These are phyloP conservation scores for Haematococcus sp. DNA, from an alignment of 139 green algal genomes.

Conservation along the genomic window DNA sequence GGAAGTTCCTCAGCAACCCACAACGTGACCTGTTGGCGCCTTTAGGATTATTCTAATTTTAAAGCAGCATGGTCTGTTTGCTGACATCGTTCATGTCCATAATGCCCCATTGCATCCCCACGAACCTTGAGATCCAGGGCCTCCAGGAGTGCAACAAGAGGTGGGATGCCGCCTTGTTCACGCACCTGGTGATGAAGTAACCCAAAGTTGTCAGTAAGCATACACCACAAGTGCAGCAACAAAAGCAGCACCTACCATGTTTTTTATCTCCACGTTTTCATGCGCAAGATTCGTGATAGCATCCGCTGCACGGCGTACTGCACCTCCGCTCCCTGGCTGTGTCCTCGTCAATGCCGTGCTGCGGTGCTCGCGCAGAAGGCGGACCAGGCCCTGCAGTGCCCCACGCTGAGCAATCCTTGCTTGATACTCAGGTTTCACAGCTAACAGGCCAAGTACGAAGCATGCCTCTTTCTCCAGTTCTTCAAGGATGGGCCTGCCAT, in stretches of 20 bases:
- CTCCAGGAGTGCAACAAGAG: slow-evolving; percentile 85
- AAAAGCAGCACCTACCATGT: slow-evolving; percentile 42
- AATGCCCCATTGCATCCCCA: too few species aligned
- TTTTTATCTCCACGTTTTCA: slow-evolving; percentile 94
- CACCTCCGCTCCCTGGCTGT: slow-evolving; percentile 29
- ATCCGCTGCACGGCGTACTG: slow-evolving; percentile 84
- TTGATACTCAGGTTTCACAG: slow-evolving; percentile 88
- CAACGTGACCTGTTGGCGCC: too few species aligned
- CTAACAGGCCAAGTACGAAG: slow-evolving; percentile 89
- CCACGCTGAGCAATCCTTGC: slow-evolving; percentile 69
- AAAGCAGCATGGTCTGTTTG: too few species aligned
- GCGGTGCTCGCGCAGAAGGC: slow-evolving; percentile 62
- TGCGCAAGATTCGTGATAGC: slow-evolving; percentile 96
- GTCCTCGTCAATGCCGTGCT: slow-evolving; percentile 24
- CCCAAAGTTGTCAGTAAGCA: not conserved
- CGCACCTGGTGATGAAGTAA: slow-evolving; percentile 36
- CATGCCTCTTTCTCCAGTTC: slow-evolving; percentile 88
- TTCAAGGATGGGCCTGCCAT: slow-evolving; percentile 33
- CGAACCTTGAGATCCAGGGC: slow-evolving; percentile 84
- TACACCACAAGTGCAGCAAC: not conserved
- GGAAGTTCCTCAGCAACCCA: slow-evolving; percentile 69
- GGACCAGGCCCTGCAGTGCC: slow-evolving; percentile 66
- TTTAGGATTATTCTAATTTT: too few species aligned
- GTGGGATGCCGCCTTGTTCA: slow-evolving; percentile 86
- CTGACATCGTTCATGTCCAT: too few species aligned